phyloP scores from a whole-genome alignment of 1,139 yeast species.

The Lizanozyma gosingica region DNA sequence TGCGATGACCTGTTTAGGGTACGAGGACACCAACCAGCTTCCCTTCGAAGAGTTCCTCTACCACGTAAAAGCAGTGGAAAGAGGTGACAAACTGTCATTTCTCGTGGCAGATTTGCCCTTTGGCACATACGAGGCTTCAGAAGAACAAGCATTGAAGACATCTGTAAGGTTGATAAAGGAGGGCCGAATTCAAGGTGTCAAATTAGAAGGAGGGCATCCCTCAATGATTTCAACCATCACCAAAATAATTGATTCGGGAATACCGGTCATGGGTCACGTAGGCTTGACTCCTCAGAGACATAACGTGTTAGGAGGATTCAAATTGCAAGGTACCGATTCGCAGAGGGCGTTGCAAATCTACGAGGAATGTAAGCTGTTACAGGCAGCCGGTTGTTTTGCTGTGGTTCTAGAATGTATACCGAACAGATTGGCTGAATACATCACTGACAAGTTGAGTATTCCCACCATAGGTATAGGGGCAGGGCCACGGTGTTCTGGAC shows the following conservation, averaged over 20 bases:
- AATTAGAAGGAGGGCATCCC: slow-evolving; percentile 71
- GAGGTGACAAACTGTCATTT: slow-evolving; percentile 62
- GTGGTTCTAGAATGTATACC: slow-evolving; percentile 85
- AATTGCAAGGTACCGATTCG: slow-evolving; percentile 66
- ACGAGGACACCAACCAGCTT: slow-evolving; percentile 65
- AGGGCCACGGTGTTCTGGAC: slow-evolving; percentile 78
- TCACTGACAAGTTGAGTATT: slow-evolving; percentile 49
- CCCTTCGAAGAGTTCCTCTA: slow-evolving; percentile 71
- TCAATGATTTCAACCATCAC: slow-evolving; percentile 34
- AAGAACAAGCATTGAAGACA: slow-evolving; percentile 55
- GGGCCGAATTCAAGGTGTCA: slow-evolving; percentile 66
- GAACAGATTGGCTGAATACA: slow-evolving; percentile 52
- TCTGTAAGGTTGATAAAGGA: slow-evolving; percentile 55
- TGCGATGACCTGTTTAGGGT: slow-evolving; percentile 87
- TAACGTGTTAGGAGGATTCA: slow-evolving; percentile 76
- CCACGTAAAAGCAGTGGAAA: slow-evolving; percentile 64
- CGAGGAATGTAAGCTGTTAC: slow-evolving; percentile 61
- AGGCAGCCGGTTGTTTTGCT: slow-evolving; percentile 70
- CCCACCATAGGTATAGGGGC: slow-evolving; percentile 98
- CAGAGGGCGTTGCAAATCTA: slow-evolving; percentile 50
- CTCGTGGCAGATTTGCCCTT: slow-evolving; percentile 86
- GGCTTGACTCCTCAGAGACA: slow-evolving; percentile 90
- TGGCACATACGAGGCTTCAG: slow-evolving; percentile 68
- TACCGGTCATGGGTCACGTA: slow-evolving; percentile 87
- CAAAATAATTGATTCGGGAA: slow-evolving; percentile 55